Evolutionary conservation across 1,284 basidiomycete genomes (phyloP).

Genomic region (Cystobasidiaceae sp.): DNA sequence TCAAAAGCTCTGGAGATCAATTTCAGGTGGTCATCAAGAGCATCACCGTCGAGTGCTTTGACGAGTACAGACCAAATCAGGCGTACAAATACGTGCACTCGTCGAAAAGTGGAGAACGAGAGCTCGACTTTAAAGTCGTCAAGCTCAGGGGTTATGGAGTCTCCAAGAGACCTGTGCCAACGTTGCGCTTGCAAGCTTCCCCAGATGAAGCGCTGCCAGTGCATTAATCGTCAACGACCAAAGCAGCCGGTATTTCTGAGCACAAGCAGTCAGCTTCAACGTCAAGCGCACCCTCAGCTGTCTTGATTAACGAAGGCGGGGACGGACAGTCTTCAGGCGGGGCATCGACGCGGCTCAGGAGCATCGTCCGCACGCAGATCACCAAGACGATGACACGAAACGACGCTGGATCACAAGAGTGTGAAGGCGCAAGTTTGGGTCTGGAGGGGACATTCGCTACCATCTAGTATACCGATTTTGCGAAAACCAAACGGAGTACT

Average conservation of each 20-base stretch:
- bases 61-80: not conserved
- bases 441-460: too few species aligned
- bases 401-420: not conserved
- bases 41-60: constrained; percentile 24
- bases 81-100: constrained; percentile 13
- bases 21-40: constrained; percentile 22
- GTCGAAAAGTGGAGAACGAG: not conserved
- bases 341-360: not conserved
- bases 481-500: too few species aligned
- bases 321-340: too few species aligned
- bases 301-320: too few species aligned
- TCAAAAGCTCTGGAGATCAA: not conserved
- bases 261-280: too few species aligned
- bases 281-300: too few species aligned
- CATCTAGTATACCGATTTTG: too few species aligned
- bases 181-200: not conserved
- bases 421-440: too few species aligned
- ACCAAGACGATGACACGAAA: not conserved
- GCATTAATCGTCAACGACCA: not conserved
- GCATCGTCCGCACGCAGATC: not conserved
- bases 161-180: not conserved
- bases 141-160: constrained; percentile 18
- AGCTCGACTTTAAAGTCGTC: not conserved
- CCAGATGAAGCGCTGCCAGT: not conserved
- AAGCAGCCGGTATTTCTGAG: too few species aligned